Evolutionary conservation across 352 stramenopile genomes (phyloP).

Genomic region (Saprolegnia diclina): DNA sequence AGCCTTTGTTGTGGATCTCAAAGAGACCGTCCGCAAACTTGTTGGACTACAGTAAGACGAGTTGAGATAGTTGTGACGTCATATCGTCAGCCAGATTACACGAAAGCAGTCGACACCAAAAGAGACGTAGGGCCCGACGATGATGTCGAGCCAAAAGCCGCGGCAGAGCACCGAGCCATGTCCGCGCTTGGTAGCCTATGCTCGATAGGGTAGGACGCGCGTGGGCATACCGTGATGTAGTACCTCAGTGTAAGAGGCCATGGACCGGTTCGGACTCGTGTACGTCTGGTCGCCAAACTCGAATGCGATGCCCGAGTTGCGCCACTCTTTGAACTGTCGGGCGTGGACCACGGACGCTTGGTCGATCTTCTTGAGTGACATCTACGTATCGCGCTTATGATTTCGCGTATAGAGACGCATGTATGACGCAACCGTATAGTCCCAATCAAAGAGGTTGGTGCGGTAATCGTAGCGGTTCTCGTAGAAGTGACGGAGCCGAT

Average conservation of each 20-base stretch:
- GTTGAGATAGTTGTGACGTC: not conserved
- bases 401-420: not conserved
- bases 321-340: constrained; percentile 88
- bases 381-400: constrained; percentile 34
- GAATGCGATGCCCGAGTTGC: constrained; percentile 89
- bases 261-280: constrained; percentile 83
- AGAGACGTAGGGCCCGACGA: constrained; percentile 86
- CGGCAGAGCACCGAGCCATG: constrained; percentile 73
- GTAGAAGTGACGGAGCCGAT: constrained; percentile 87
- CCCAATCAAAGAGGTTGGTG: constrained; percentile 91
- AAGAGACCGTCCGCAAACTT: constrained; percentile 86
- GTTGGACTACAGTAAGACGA: constrained; percentile 29
- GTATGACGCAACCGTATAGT: constrained; percentile 76
- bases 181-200: constrained; percentile 55
- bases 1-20: constrained; percentile 90
- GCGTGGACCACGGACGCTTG: constrained; percentile 91
- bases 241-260: constrained; percentile 85
- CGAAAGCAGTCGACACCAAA: constrained; percentile 84
- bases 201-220: not conserved
- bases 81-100: not conserved
- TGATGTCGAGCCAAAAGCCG: constrained; percentile 90
- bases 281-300: constrained; percentile 94
- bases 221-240: not conserved
- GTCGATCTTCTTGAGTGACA: constrained; percentile 76
- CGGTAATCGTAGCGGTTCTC: constrained; percentile 90